Conservation (phyloP, 306 rosid species). For the Biancaea sappan region DNA sequence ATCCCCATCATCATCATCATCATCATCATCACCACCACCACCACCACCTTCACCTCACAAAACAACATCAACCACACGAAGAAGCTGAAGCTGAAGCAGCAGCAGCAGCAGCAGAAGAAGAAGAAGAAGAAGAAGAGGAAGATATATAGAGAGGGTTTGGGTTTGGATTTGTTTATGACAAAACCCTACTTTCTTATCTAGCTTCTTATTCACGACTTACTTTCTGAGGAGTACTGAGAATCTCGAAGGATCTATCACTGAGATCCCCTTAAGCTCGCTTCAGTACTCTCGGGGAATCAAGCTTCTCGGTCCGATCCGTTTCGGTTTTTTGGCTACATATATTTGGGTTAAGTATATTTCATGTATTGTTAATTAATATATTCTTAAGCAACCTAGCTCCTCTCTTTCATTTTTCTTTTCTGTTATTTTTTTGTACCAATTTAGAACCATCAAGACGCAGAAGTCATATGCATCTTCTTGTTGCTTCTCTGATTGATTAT, state of each 20-base stretch:
- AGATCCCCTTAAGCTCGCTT: conserved; percentile 42
- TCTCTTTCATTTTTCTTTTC: not conserved
- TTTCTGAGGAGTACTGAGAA: conserved; percentile 24
- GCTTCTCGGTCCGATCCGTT: conserved; percentile 95
- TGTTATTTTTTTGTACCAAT: conserved; percentile 26
- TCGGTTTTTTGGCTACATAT: conserved; percentile 47
- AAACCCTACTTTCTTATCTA: conserved; percentile 46
- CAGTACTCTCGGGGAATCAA: conserved; percentile 79
- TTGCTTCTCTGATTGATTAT: not conserved
- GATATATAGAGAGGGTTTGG: conserved; percentile 19
- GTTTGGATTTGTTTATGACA: conserved; percentile 23
- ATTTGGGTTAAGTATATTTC: conserved; percentile 14
- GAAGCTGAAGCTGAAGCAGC: conserved; percentile 31
- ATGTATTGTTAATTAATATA: conserved; percentile 8
- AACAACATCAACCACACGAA: conserved; percentile 33
- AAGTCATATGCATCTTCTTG: conserved; percentile 8
- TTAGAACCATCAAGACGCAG: conserved; percentile 3
- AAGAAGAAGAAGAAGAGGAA: conserved; percentile 32
- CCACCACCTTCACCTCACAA: conserved; percentile 26
- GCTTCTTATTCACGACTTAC: conserved; percentile 17
- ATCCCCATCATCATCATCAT: conserved; percentile 39
- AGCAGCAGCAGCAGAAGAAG: conserved; percentile 6
- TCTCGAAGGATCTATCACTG: conserved; percentile 35
- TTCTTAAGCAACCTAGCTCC: conserved; percentile 10
- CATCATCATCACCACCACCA: not conserved